Evolutionary conservation across 2,329 filamentous ascomycete genomes (phyloP), one percentile per base, ranked within the genome.

Genomic region (Neonectria sp.): DNA sequence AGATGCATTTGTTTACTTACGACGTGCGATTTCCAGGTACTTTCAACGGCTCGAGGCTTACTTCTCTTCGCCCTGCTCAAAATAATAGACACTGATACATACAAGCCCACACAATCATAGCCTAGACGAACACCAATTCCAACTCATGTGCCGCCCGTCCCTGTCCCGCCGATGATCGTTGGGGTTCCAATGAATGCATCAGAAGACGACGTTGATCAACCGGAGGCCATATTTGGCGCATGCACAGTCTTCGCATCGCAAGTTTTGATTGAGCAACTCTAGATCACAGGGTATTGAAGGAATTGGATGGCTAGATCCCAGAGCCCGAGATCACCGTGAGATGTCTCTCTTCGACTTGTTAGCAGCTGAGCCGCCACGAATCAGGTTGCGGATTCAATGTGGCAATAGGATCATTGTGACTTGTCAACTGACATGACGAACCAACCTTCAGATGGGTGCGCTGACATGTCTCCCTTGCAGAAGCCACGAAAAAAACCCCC

Each of bases 381-480:
- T 48, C 29, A 53, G 40, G 12, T 25, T 24, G 5, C 15, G 9
- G 27, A 40, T 55, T 3, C 31, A 21, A 11, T 37, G 49, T 35
- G 51, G 56, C 45, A 27, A 48, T n/a, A 24, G 13, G 13, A 13
- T 46, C 12, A 49, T 21, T 43, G 8, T 48, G 53, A 58, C 24
- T 17, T 35, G 46, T 49, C 58, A 58, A 66, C 31, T 49, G 31
- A 57, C 17, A 45, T n/a, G 45, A 33, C 25, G 12, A 33, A 33
- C 43, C 45, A 15, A 17, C n/a, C 24, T 6, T 11, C 11, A 33
- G 56, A 11, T 13, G 29, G 31, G n/a, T 56, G 51, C 21, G 52
- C 49, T 56, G 45, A 52, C 45, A 35, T 24, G 17, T 57, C 55
- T 46, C 52, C 45, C 43, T 52, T 57, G 45, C 49, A 51, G 24